Conservation (phyloP, 2,329 filamentous ascomycete genomes). For the Aspergillus sp. region DNA sequence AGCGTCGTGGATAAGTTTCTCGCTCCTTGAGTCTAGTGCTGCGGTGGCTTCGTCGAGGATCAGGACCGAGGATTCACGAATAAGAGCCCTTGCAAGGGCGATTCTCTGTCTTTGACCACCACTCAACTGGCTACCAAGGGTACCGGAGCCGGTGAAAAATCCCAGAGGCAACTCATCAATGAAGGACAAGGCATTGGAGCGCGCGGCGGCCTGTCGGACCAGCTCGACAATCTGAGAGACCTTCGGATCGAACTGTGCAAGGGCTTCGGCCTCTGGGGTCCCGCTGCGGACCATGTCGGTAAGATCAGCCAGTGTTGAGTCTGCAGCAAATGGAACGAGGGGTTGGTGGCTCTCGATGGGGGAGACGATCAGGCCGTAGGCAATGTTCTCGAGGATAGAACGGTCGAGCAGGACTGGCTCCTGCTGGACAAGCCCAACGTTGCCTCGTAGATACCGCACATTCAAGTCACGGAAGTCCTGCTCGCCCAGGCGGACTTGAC, state of each 20-base stretch:
- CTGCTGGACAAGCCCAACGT: conserved; percentile 49
- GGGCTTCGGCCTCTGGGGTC: too few relatives aligned
- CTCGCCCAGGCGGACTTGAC: conserved; percentile 30
- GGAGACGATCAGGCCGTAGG: conserved; percentile 45
- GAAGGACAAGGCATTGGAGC: conserved; percentile 28
- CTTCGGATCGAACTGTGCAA: too few relatives aligned
- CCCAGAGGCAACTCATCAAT: conserved; percentile 26
- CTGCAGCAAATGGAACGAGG: too few relatives aligned
- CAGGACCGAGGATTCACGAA: conserved; percentile 79
- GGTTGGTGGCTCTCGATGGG: too few relatives aligned
- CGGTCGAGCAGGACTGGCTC: conserved; percentile 53
- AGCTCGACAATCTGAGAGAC: too few relatives aligned
- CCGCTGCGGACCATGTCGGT: conserved; percentile 8
- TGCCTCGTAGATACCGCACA: conserved; percentile 34
- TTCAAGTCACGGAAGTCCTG: conserved; percentile 33
- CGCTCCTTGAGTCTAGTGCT: conserved; percentile 37
- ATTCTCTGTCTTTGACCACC: conserved; percentile 89
- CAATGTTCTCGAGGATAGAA: conserved; percentile 56
- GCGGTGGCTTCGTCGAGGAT: conserved; percentile 41
- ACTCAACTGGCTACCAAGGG: conserved; percentile 28
- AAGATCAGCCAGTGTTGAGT: conserved; percentile 31
- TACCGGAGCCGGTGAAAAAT: conserved; percentile 24
- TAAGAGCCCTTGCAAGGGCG: conserved; percentile 79
- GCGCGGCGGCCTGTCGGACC: not conserved
- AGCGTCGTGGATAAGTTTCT: conserved; percentile 35